Base-by-base conservation (phyloP, 1,284 basidiomycete species). In the Takashimella koratensis region DNA sequence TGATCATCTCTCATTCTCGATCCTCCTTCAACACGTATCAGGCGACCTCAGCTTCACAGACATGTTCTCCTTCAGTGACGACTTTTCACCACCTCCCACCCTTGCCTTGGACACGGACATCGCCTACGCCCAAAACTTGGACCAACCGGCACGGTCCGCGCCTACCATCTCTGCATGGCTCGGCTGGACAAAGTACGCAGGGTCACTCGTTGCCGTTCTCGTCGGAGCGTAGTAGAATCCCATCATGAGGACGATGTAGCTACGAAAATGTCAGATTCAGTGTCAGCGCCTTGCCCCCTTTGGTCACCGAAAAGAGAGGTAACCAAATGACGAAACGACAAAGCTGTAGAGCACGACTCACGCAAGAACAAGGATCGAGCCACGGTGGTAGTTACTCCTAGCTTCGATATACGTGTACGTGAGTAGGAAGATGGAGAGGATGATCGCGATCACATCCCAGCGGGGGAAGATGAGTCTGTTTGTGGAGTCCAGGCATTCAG, bases 351-450 rank as follows among this genome's bases (percentile, higher is more conserved):
- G 39, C 30, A 20, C 22, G 16, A 67, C 77, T 60, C 67, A 91
- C 88, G 90, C 91, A 45, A 95, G 79, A 55, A 95, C 87, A 45
- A 97, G 83, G 56, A 94, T 94, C 62, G 88, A 91, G 45, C 93
- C 93, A 62, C 93, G 84, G 72, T 96, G 91, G 71, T 98, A 99
- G 78, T 98, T 98, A 65, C 88, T 89, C 76, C 90, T 88, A 19
- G 94, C 92, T 77, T 99, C 96, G 68, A 98, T 98, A 75, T 98
- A 98, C 3, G 94, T 97, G 75, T 99, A 99, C 0, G 96, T 98
- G 79, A 99, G 84, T 60, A 98, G 78, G 81, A 98, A 99, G 76
- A 95, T 90, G 2, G 90, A 88, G 25, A 94, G 79, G 66, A 98
- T 90, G 73, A 98, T 90, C 25, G 87, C 88, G 61, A 98, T 86